phyloP scores from a whole-genome alignment of 2,329 filamentous ascomycete species.

The Fusarium miscanthi region DNA sequence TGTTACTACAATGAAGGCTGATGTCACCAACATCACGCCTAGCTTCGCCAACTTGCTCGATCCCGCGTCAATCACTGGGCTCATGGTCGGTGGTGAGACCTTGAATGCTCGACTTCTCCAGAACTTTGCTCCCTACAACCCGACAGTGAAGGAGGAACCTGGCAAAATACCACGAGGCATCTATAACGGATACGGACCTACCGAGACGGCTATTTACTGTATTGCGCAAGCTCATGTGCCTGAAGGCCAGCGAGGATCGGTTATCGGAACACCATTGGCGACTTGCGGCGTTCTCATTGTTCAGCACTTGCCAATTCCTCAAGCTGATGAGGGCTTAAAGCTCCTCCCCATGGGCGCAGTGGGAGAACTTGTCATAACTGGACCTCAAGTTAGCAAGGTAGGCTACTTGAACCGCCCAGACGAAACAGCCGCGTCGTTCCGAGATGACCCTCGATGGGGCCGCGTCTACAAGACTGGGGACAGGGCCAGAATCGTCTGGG shows the following conservation, averaged over 20 bases:
- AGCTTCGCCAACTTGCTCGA: slow-evolving; percentile 23
- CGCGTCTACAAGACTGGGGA: slow-evolving; percentile 18
- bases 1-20: neutral
- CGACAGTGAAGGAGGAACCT: fast-evolving
- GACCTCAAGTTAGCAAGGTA: slow-evolving; percentile 9
- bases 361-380: slow-evolving; percentile 18
- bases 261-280: neutral
- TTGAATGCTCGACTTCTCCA: slow-evolving; percentile 11
- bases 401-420: slow-evolving; percentile 23
- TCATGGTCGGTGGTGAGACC: slow-evolving; percentile 32
- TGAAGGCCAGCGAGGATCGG: slow-evolving; percentile 2
- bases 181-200: slow-evolving; percentile 25
- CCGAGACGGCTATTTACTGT: slow-evolving; percentile 15
- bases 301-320: fast-evolving
- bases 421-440: slow-evolving; percentile 2
- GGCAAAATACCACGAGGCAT: neutral
- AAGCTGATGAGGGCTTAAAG: neutral
- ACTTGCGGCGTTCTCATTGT: slow-evolving; percentile 1
- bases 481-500: slow-evolving; percentile 11
- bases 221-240: slow-evolving; percentile 19
- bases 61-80: neutral
- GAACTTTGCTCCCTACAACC: slow-evolving; percentile 3
- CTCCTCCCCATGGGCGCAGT: slow-evolving; percentile 10
- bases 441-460: neutral
- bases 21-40: slow-evolving; percentile 25